These are phyloP conservation scores for Phytophthora hibernalis DNA, from an alignment of 352 stramenopile genomes.

Conservation along the genomic window DNA sequence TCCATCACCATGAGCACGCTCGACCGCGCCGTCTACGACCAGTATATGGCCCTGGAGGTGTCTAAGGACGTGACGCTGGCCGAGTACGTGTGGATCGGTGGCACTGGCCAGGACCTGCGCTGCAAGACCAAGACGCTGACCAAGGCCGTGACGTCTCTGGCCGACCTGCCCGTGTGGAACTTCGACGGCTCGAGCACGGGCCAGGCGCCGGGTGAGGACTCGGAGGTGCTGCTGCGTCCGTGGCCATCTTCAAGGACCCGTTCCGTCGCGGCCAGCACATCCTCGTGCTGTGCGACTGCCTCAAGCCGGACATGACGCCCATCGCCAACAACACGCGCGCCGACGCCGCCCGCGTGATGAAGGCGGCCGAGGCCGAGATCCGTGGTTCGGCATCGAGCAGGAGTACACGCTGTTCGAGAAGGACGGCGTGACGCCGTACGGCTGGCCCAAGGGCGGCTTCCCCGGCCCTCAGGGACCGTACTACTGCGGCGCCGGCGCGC, in stretches of 20 bases:
- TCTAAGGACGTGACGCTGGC: constrained; percentile 67
- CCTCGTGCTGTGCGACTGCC: constrained; percentile 97
- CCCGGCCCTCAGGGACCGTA: constrained; percentile 92
- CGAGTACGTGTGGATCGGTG: constrained; percentile 97
- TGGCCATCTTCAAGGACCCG: constrained; percentile 96
- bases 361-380: constrained; percentile 57
- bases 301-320: constrained; percentile 94
- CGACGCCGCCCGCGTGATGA: constrained; percentile 78
- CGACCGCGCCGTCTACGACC: constrained; percentile 81
- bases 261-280: constrained; percentile 96
- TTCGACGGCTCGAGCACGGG: constrained; percentile 97
- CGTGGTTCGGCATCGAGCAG: constrained; percentile 98
- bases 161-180: constrained; percentile 96
- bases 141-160: constrained; percentile 68
- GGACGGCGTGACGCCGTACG: constrained; percentile 89
- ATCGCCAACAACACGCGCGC: constrained; percentile 93
- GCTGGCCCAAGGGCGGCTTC: constrained; percentile 92
- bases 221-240: constrained; percentile 94
- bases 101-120: constrained; percentile 90
- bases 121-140: constrained; percentile 95
- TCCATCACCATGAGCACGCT: constrained; percentile 77
- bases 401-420: constrained; percentile 96
- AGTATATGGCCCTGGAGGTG: constrained; percentile 74
- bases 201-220: constrained; percentile 97
- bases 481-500: constrained; percentile 94